Conservation (phyloP, 2,329 filamentous ascomycete species). For the Zasmidium citrigriseum region DNA sequence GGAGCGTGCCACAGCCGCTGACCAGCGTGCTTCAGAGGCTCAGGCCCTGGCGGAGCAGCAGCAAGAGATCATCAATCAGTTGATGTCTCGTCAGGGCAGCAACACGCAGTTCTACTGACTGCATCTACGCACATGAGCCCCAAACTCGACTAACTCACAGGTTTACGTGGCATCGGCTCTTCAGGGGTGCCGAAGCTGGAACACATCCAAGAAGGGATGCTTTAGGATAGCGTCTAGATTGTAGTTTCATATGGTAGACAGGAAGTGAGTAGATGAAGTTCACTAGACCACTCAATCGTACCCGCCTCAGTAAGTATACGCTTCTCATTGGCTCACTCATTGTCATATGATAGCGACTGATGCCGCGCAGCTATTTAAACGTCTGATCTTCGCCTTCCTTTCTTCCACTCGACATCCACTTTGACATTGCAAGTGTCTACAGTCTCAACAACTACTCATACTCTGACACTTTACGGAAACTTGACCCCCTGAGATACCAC, state of each 20-base stretch:
- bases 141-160: too few species aligned
- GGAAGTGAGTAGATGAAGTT: not conserved
- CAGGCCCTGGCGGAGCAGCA: slow-evolving; percentile 14
- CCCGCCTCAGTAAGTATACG: not conserved
- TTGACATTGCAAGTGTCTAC: not conserved
- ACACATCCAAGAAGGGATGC: not conserved
- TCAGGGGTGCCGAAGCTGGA: too few species aligned
- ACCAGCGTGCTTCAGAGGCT: not conserved
- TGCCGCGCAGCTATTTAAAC: not conserved
- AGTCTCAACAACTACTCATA: not conserved
- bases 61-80: slow-evolving; percentile 11
- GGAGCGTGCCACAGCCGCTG: not conserved
- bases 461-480: too few species aligned
- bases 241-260: not conserved
- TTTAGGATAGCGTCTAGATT: not conserved
- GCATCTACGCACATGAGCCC: not conserved
- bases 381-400: not conserved
- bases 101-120: not conserved
- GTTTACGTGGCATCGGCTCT: too few species aligned
- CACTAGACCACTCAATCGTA: too few species aligned
- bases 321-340: not conserved
- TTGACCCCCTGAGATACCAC: too few species aligned
- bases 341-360: not conserved
- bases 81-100: not conserved
- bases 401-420: not conserved